Base-by-base conservation (phyloP, 1,139 yeast species). In the Candida albicans region DNA sequence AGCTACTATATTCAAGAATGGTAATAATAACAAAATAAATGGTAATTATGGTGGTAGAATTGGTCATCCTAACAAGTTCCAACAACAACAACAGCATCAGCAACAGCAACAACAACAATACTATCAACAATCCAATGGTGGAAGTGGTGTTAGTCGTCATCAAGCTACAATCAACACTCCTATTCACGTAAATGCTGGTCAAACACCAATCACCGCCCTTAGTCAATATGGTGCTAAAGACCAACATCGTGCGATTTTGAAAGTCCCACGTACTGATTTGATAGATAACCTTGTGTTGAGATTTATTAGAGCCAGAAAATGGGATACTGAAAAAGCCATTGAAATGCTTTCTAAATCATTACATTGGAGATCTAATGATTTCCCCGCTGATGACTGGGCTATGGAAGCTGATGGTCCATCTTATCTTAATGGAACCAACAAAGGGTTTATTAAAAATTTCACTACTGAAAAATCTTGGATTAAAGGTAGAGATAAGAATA, bases 291-390 rank as follows among this genome's bases (percentile, higher is more conserved):
- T 58, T 41, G 26, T 67, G 4, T 63, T 70, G 48, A 60, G 69
- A 45, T 73, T 66, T 39, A 56, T 72, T 28, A 61, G 77, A 46
- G 79, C 79, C 30, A 70, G 79, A 55, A 72, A 72, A 51, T 68
- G 67, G 59, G 61, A 67, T 35, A 50, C 64, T 18, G 64, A 64
- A 25, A 61, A 63, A 41, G 64, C 68, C 1, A 38, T 72, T 33
- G 55, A 49, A 2, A 73, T 73, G 78, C 49, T 67, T 29, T 34
- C 57, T 31, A 68, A 67, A 45, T 67, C 75, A 4, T 55, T 70
- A 43, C 55, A 67, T 41, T 73, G 79, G 79, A 63, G 76, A 52
- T 40, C 45, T 15, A 56, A 60, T 31, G 64, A 58, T 22, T 59
- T 58, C 45, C 59, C 58, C 1, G 65, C 64, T 10, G 63, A 63